A percentile compares a stretch with the other conserved stretches of the same genome.
These are phyloP conservation scores for Monosporascus sp. DNA, from an alignment of 2,329 filamentous ascomycete genomes.

Conservation along the genomic window DNA sequence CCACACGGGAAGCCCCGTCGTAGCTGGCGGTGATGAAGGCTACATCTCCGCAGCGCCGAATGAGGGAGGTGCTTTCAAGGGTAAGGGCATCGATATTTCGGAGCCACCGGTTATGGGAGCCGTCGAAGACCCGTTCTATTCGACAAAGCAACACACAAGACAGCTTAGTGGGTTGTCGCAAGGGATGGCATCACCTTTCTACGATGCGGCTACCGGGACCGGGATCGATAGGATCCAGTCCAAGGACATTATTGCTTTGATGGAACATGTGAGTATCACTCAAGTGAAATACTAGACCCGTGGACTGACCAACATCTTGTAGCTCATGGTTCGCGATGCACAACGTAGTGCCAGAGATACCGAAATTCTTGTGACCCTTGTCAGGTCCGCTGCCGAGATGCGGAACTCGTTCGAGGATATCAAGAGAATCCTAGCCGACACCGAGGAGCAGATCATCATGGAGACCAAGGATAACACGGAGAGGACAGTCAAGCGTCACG, in stretches of 20 bases:
- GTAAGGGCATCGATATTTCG: constrained; percentile 51
- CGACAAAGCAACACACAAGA: constrained; percentile 53
- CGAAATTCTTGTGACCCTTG: constrained; percentile 89
- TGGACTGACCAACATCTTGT: constrained; percentile 18
- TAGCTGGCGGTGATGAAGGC: constrained; percentile 73
- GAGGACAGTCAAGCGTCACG: constrained; percentile 72
- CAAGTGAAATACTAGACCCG: neutral
- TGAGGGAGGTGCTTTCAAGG: constrained; percentile 45
- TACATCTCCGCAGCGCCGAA: constrained; percentile 75
- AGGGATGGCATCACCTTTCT: constrained; percentile 82
- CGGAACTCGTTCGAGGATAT: constrained; percentile 93
- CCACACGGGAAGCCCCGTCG: constrained; percentile 52
- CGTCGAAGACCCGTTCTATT: constrained; percentile 63
- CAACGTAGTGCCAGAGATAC: constrained; percentile 95
- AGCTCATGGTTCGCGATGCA: constrained; percentile 92
- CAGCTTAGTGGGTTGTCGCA: constrained; percentile 87
- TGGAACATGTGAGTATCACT: constrained; percentile 73
- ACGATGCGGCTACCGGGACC: constrained; percentile 81
- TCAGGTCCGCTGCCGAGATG: constrained; percentile 94
- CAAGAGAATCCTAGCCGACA: constrained; percentile 85
- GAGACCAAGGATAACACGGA: constrained; percentile 86
- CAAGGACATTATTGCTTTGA: constrained; percentile 92
- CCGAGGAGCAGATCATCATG: constrained; percentile 83
- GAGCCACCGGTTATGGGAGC: constrained; percentile 47
- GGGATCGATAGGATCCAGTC: constrained; percentile 91